Evolutionary conservation across 2,329 filamentous ascomycete genomes (phyloP).

Genomic region (Metarhizium album): DNA sequence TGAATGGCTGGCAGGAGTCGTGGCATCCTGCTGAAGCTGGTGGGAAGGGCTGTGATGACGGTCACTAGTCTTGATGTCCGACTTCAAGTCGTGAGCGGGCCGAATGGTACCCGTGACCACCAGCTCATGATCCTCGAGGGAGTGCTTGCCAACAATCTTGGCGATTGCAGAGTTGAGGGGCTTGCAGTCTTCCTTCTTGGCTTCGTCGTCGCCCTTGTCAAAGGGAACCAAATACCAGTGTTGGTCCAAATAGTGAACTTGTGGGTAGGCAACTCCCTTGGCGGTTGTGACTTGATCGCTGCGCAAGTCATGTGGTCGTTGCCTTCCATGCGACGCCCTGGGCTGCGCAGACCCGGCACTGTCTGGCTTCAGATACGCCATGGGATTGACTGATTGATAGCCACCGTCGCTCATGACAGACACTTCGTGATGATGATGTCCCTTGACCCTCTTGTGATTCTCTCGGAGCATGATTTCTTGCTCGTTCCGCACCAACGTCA

Average conservation of each 20-base stretch:
- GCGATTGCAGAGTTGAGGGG: slow-evolving; percentile 1
- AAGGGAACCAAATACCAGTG: slow-evolving; percentile 10
- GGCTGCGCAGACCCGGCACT: slow-evolving; percentile 3
- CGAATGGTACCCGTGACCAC: neutral
- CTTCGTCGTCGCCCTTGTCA: neutral
- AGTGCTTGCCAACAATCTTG: slow-evolving; percentile 4
- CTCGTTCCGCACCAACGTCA: slow-evolving; percentile 18
- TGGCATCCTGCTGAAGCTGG: slow-evolving; percentile 6
- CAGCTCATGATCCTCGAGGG: slow-evolving; percentile 7
- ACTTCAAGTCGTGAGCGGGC: slow-evolving; percentile 6
- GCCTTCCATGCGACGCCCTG: neutral
- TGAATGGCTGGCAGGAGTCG: neutral
- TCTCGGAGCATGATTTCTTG: slow-evolving; percentile 23
- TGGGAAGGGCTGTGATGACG: slow-evolving; percentile 3
- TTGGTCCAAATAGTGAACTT: slow-evolving; percentile 7
- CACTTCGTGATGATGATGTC: slow-evolving; percentile 4
- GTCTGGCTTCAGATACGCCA: slow-evolving; percentile 10
- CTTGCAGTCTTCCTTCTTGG: neutral
- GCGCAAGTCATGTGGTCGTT: neutral
- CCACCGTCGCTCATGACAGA: slow-evolving; percentile 3
- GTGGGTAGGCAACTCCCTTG: slow-evolving; percentile 1
- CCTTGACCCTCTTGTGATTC: slow-evolving; percentile 7
- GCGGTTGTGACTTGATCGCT: neutral
- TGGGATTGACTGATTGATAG: slow-evolving; percentile 14
- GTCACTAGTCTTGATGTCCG: slow-evolving; percentile 2